These are phyloP conservation scores for Blastobotrys persicus DNA, from an alignment of 1,139 yeast genomes.

Conservation along the genomic window DNA sequence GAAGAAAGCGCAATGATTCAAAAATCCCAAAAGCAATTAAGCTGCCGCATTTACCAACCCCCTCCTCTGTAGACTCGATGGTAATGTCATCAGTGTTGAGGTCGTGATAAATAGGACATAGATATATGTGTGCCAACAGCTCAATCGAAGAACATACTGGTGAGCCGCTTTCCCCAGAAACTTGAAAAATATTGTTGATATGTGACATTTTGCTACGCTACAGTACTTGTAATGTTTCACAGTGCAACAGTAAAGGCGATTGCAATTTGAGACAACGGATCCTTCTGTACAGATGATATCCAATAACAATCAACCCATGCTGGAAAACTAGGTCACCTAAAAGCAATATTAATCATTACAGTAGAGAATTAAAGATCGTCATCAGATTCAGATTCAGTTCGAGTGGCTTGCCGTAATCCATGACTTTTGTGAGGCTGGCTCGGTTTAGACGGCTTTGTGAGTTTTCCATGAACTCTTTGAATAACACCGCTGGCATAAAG, in stretches of 20 bases:
- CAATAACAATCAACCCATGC: not conserved
- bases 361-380: not conserved
- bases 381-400: not conserved
- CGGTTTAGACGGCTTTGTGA: not conserved
- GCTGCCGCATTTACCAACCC: not conserved
- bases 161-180: no score
- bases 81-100: not conserved
- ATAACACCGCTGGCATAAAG: slow-evolving; percentile 25
- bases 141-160: no score
- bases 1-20: not conserved
- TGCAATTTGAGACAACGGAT: no score
- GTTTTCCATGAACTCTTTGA: not conserved
- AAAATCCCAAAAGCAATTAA: not conserved
- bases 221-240: no score
- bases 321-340: not conserved
- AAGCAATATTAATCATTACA: not conserved
- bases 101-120: not conserved
- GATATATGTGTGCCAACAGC: no score
- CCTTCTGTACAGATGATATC: no score
- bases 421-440: not conserved
- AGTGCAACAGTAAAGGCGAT: no score
- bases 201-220: no score
- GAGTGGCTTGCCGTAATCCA: not conserved
- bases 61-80: not conserved
- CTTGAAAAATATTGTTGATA: no score